These are phyloP conservation scores for Barnettozyma wickerhamii DNA, from an alignment of 805 yeast genomes.

Conservation along the genomic window DNA sequence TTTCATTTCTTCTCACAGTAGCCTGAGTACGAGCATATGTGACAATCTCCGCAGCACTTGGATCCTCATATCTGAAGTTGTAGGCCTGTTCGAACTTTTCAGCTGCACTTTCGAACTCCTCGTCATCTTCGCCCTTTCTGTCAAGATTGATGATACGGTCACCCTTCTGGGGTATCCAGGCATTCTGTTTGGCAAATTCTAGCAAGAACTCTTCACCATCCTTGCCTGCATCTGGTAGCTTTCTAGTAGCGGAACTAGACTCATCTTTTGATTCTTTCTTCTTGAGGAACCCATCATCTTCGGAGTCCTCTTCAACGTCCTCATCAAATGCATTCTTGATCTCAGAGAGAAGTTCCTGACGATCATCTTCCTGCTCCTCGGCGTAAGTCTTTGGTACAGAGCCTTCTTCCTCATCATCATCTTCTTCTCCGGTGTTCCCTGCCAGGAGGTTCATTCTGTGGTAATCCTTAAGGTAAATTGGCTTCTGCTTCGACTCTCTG, in stretches of 20 bases:
- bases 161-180: conserved; percentile 81
- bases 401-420: conserved; percentile 49
- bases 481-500: conserved; percentile 45
- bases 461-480: conserved; percentile 86
- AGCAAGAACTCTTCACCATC: conserved; percentile 68
- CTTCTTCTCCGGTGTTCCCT: conserved; percentile 47
- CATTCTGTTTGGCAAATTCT: conserved; percentile 69
- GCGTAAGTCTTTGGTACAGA: conserved; percentile 60
- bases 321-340: conserved; percentile 65
- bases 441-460: conserved; percentile 80
- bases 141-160: conserved; percentile 54
- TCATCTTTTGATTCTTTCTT: conserved; percentile 43
- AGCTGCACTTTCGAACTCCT: conserved; percentile 87
- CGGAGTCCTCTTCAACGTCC: conserved; percentile 37
- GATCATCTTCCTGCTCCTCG: conserved; percentile 71
- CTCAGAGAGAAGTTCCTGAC: conserved; percentile 66
- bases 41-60: conserved; percentile 83
- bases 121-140: conserved; percentile 52
- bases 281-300: conserved; percentile 47
- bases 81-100: conserved; percentile 90
- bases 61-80: conserved; percentile 93
- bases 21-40: conserved; percentile 95
- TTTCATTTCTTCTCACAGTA: conserved; percentile 77
- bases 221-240: conserved; percentile 60
- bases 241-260: conserved; percentile 24